phyloP scores from a whole-genome alignment of 331 rosid species.

The Prunus yedoensis region DNA sequence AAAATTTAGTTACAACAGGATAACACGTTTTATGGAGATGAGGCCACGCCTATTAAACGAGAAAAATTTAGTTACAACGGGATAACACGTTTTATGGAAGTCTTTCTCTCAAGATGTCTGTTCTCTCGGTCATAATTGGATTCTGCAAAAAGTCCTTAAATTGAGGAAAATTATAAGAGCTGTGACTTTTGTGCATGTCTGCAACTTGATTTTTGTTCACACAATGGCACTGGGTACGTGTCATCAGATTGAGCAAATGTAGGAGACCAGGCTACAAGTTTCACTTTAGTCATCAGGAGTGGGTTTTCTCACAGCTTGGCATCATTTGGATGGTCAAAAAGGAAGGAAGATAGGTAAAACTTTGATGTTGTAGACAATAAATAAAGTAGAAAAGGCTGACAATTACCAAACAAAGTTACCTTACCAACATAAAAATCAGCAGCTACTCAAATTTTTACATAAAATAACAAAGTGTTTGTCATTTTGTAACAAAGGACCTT shows the following conservation, averaged over 20 bases:
- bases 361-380: neutral
- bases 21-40: neutral
- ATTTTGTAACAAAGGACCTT: neutral
- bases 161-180: neutral
- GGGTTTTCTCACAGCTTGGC: neutral
- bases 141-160: neutral
- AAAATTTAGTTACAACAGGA: too few relatives aligned
- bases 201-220: neutral
- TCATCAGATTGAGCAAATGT: neutral
- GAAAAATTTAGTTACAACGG: too few relatives aligned
- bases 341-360: neutral
- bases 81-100: too few relatives aligned
- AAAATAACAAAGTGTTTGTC: neutral
- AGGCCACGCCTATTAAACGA: neutral
- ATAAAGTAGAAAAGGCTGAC: conserved; percentile 2
- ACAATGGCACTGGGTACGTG: neutral
- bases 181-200: conserved; percentile 1
- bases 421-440: conserved; percentile 4
- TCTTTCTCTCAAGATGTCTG: too few relatives aligned
- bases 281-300: neutral
- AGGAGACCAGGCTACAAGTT: neutral
- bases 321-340: conserved; percentile 10
- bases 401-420: neutral
- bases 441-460: neutral
- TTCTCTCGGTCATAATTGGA: too few relatives aligned